Base-by-base conservation (phyloP, 306 rosid species). In the Lotus japonicus region DNA sequence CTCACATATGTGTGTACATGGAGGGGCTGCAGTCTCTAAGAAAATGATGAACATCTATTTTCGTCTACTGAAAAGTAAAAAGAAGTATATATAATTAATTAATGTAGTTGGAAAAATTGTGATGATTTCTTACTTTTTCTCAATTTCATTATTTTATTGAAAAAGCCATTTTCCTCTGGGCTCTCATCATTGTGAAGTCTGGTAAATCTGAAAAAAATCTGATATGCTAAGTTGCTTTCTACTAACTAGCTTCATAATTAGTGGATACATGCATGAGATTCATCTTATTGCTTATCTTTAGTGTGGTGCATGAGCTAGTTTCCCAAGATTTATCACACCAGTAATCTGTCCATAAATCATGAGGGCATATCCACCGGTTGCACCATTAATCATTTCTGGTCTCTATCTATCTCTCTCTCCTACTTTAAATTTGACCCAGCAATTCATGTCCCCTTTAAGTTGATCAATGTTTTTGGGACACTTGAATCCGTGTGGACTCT, bases 1-100 rank as follows among this genome's bases (percentile, higher is more conserved):
- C 26, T 23, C 28, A 66, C 58, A 17, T 7, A 17, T 57, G 10
- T 54, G 28, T 42, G 52, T 67, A 23, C 11, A 41, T 66, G 79
- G 84, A 70, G 84, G 77, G 83, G 73, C 78, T 67, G 81, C 84
- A 78, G 85, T 87, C 89, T 87, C 81, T 59, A 75, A 74, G 86
- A 80, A 82, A 85, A 89, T 87, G 91, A 90, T 87, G 86, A 64
- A 60, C 75, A 80, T 78, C 81, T 85, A 76, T 67, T 69, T 83
- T 78, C 71, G 74, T 84, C 81, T 59, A 57, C 78, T 66, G 71
- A 82, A 84, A 83, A 82, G 83, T 63, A 58, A 70, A 52, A 56
- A 82, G 58, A 67, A 49, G 72, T 6, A 49, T 67, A 6, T n/a
- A n/a, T n/a, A n/a, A n/a, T 42, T 48, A 77, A 74, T 74, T 61